phyloP scores from a whole-genome alignment of 192 early-diverging fungal species.

The Linnemannia schmuckeri region DNA sequence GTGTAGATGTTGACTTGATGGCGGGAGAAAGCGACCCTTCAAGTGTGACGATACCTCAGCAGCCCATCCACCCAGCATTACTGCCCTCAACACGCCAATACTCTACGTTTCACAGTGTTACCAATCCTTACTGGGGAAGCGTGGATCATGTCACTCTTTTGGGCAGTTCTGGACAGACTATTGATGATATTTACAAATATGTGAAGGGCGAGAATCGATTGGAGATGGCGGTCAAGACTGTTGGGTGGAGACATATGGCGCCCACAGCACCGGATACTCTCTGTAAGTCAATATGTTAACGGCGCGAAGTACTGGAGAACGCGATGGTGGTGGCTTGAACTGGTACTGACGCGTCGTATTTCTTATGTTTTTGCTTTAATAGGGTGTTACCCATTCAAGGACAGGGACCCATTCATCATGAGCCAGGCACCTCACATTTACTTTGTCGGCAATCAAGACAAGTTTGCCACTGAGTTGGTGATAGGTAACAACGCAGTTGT shows the following conservation, averaged over 20 bases:
- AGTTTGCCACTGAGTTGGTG: constrained; percentile 71
- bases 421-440: constrained; percentile 84
- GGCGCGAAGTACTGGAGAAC: neutral
- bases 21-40: constrained; percentile 87
- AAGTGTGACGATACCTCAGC: constrained; percentile 86
- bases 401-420: constrained; percentile 91
- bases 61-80: constrained; percentile 81
- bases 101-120: constrained; percentile 75
- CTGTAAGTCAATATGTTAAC: constrained; percentile 64
- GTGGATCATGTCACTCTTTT: constrained; percentile 81
- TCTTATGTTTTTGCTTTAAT: neutral
- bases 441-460: constrained; percentile 89
- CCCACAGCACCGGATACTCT: constrained; percentile 96
- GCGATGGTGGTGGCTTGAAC: neutral
- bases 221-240: constrained; percentile 77
- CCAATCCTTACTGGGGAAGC: constrained; percentile 85
- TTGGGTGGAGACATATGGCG: constrained; percentile 91
- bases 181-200: constrained; percentile 90
- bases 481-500: constrained; percentile 52
- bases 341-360: neutral
- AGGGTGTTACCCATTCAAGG: constrained; percentile 94
- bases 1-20: constrained; percentile 81
- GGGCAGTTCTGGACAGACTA: constrained; percentile 87
- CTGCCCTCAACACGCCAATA: constrained; percentile 72
- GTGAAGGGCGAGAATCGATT: constrained; percentile 67